These are phyloP conservation scores for Oxyria digyna DNA, from an alignment of 148 eudicot genomes.

Conservation along the genomic window DNA sequence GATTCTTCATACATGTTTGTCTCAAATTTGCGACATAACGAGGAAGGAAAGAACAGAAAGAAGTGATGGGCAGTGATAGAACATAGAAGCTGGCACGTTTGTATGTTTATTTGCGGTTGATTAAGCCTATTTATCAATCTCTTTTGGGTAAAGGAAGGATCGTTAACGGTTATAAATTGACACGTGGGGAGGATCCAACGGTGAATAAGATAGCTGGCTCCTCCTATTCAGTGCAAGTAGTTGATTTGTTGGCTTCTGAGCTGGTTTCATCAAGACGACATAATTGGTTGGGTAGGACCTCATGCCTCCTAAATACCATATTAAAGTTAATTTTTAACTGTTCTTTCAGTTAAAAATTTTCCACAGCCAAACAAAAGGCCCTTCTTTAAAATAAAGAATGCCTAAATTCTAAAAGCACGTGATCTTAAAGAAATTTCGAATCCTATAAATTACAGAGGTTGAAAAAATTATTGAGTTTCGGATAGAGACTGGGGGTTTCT, in stretches of 20 bases:
- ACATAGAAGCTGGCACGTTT: constrained; percentile 4
- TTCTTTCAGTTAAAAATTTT: too few species aligned
- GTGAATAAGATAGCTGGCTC: background rate
- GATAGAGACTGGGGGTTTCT: too few species aligned
- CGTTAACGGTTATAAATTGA: background rate
- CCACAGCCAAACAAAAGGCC: too few species aligned
- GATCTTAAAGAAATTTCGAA: too few species aligned
- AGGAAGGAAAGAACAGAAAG: background rate
- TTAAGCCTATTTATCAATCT: background rate
- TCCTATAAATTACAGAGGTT: too few species aligned
- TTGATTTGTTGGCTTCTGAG: background rate
- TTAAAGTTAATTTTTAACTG: too few species aligned
- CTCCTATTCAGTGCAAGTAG: background rate
- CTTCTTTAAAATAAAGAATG: too few species aligned
- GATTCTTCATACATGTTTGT: background rate
- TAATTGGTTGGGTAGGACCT: background rate
- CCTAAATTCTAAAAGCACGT: too few species aligned
- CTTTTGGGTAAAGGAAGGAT: background rate
- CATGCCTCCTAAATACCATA: too few species aligned
- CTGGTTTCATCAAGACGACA: too few species aligned
- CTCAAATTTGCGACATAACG: background rate
- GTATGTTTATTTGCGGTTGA: background rate
- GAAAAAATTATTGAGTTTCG: too few species aligned
- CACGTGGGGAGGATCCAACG: background rate
- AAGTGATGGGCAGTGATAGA: background rate